These are phyloP conservation scores for Powellomyces hirtus DNA, from an alignment of 192 early-diverging fungal genomes.

Conservation along the genomic window DNA sequence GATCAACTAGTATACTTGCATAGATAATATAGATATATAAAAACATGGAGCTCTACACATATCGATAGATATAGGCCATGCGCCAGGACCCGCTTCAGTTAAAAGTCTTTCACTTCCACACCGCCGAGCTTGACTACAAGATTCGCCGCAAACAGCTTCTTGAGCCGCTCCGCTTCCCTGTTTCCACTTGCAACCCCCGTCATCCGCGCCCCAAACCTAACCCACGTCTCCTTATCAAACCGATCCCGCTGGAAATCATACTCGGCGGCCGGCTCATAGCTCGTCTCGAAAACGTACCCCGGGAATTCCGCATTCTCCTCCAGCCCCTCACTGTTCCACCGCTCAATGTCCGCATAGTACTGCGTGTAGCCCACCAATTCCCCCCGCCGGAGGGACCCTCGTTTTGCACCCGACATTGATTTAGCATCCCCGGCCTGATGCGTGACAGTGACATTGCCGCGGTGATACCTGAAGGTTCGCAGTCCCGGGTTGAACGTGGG, in stretches of 20 bases:
- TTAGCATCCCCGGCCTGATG: no score
- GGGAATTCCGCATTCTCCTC: conserved; percentile 1
- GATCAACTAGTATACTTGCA: no score
- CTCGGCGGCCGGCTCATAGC: background rate
- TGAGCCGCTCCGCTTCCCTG: conserved; percentile 1
- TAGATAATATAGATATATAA: no score
- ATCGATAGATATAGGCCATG: no score
- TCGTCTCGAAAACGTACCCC: conserved; percentile 21
- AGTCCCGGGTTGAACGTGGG: conserved; percentile 39
- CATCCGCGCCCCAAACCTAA: conserved; percentile 18
- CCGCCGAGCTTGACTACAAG: conserved; percentile 22
- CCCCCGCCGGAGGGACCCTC: background rate
- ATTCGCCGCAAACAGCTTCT: background rate
- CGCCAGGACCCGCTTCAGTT: no score
- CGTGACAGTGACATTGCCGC: background rate
- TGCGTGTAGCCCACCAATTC: conserved; percentile 15
- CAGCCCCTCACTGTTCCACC: conserved; percentile 15
- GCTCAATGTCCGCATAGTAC: conserved; percentile 23
- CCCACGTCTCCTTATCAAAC: conserved; percentile 9
- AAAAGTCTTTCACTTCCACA: conserved; percentile 3
- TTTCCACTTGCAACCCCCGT: conserved; percentile 4
- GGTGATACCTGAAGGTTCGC: conserved; percentile 22
- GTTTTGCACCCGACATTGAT: background rate
- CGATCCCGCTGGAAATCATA: conserved; percentile 2
- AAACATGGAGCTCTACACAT: no score